Percentiles rank a stretch among this genome's conserved stretches.
Conservation (phyloP, 495 filamentous ascomycete species). For the Penicillium diatomitis region DNA sequence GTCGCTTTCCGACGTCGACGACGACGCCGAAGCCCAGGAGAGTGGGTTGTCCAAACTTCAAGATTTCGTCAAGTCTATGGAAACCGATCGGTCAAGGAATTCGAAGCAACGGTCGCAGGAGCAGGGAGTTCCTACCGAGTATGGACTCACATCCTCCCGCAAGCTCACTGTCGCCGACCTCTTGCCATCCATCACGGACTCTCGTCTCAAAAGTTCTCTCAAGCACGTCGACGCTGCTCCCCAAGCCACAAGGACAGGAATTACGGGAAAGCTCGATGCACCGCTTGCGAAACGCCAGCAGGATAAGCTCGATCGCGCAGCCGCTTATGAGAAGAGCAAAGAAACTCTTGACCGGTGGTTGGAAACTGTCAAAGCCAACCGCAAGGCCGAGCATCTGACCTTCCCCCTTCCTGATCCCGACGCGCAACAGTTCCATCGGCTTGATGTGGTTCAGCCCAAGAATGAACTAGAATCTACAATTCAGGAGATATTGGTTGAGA, state of each 20-base stretch:
- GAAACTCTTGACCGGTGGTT: constrained; percentile 84
- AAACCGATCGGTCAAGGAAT: constrained; percentile 25
- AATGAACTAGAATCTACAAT: constrained; percentile 81
- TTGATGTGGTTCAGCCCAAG: constrained; percentile 47
- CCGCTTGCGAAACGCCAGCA: constrained; percentile 86
- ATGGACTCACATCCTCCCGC: constrained; percentile 46
- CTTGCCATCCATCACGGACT: constrained; percentile 62
- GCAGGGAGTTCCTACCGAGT: constrained; percentile 46
- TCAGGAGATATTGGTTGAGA: constrained; percentile 78
- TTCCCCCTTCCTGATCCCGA: constrained; percentile 78
- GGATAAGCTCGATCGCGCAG: constrained; percentile 73
- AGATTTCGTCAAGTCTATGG: constrained; percentile 61
- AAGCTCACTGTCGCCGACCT: constrained; percentile 80
- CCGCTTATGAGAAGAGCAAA: constrained; percentile 84
- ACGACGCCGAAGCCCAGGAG: constrained; percentile 48
- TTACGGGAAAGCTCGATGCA: constrained; percentile 67
- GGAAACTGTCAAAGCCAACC: constrained; percentile 89
- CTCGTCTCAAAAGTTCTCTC: constrained; percentile 67
- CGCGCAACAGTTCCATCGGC: constrained; percentile 33
- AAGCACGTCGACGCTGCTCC: constrained; percentile 49
- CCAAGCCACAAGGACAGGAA: constrained; percentile 35
- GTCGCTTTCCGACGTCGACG: constrained; percentile 52
- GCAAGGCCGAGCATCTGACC: constrained; percentile 81
- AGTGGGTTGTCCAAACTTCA: constrained; percentile 56
- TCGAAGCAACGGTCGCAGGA: constrained; percentile 34